Base-by-base conservation (phyloP, 768 basidiomycete species). In the Suillus cothurnatus region DNA sequence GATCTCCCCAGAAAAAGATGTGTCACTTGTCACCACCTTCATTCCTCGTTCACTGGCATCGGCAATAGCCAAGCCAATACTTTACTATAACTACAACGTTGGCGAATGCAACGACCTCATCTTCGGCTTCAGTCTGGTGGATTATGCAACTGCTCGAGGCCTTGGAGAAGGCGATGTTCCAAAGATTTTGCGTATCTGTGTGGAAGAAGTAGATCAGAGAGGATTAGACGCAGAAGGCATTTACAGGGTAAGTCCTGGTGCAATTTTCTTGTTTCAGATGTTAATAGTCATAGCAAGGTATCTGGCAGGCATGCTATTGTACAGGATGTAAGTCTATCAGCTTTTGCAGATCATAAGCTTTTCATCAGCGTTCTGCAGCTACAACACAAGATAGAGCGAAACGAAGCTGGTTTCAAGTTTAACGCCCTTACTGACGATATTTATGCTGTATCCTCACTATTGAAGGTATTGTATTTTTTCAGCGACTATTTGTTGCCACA, bases 41-140 rank as follows among this genome's bases (percentile, higher is more conserved):
- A 87, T 89, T 66, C 85, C 87, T 12, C 87, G 86, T 39, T 84
- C 88, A 19, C 76, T 93, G 60, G 83, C 86, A 4, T 83, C 84
- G 34, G 82, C 88, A 19, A 88, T 86, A 61, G 93, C 91, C 21
- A 88, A 88, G 66, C 88, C 88, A 15, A 82, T 88, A 43, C 78
- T 92, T 70, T 94, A 95, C 76, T 83, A 91, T 70, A 89, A 92
- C 72, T 90, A 86, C 63, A 81, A 84, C 66, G 91, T 97, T 31
- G 95, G 95, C 31, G 88, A 89, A 73, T 97, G 95, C 72, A 86
- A 85, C 61, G 94, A 96, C 75, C 78, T 97, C 31, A 92, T 96
- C 39, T 97, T 97, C 72, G 95, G 95, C 28, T 88, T 96, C 68
- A 90, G 86, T 69, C 78, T 97, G 64, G 88, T 91, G 47, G 95